These are phyloP conservation scores for Benincasa hispida DNA, from an alignment of 306 rosid species.

Conservation along the genomic window DNA sequence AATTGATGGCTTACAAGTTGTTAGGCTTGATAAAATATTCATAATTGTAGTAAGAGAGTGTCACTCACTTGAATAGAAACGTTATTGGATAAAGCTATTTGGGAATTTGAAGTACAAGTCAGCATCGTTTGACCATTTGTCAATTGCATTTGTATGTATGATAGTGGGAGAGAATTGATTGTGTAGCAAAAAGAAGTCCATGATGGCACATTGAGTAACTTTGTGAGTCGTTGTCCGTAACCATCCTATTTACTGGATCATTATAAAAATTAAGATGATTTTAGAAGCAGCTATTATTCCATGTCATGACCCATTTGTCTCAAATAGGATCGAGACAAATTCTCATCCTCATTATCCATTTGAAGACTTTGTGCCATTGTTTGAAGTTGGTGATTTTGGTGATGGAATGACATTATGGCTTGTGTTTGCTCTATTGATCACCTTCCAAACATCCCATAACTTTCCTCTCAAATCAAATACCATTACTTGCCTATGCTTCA, in stretches of 20 bases:
- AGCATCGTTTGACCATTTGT: neutral
- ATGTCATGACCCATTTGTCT: neutral
- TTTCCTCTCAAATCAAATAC: neutral
- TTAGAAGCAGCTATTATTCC: neutral
- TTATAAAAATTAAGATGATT: neutral
- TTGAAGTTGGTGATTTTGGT: neutral
- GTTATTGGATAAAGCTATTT: neutral
- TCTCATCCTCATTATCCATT: neutral
- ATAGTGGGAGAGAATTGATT: neutral
- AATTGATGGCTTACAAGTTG: neutral
- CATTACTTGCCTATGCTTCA: neutral
- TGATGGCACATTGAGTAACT: neutral
- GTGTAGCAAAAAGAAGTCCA: neutral
- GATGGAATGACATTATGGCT: neutral
- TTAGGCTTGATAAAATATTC: neutral
- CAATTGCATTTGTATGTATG: neutral
- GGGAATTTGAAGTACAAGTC: neutral
- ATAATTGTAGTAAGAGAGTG: neutral
- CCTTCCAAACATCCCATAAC: neutral
- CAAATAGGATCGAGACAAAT: neutral
- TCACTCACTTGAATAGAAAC: neutral
- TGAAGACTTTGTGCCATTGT: neutral
- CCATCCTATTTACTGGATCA: neutral
- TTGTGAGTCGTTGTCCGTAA: neutral
- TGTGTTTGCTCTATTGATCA: neutral